Conservation (phyloP, 495 filamentous ascomycete genomes). For the Amniculicola lignicola region DNA sequence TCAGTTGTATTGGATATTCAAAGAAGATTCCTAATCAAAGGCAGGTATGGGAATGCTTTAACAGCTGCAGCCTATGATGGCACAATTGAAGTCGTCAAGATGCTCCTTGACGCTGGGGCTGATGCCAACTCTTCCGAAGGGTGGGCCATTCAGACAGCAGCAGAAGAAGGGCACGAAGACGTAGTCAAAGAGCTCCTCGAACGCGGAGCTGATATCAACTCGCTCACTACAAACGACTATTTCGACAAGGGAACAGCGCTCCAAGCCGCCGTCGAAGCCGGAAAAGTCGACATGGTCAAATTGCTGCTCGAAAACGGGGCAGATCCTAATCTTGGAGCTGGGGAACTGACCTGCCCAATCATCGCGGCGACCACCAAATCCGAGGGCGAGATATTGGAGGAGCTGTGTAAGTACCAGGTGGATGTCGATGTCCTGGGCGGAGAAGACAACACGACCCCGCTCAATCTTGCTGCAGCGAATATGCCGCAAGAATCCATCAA, state of each 20-base stretch:
- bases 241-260: conserved; percentile 15
- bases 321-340: conserved; percentile 7
- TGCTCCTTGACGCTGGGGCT: conserved; percentile 9
- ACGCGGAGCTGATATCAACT: conserved; percentile 25
- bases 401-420: neutral
- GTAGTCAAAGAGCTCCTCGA: conserved; percentile 13
- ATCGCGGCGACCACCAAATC: neutral
- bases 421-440: neutral
- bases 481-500: conserved; percentile 25
- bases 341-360: neutral
- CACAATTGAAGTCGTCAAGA: neutral
- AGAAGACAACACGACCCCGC: neutral
- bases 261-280: conserved; percentile 8
- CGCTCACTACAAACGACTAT: neutral
- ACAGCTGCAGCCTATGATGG: conserved; percentile 19
- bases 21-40: neutral
- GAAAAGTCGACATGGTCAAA: neutral
- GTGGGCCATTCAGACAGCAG: conserved; percentile 32
- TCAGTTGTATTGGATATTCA: neutral
- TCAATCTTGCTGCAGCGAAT: conserved; percentile 21
- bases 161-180: conserved; percentile 2
- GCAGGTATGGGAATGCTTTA: conserved; percentile 20
- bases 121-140: conserved; percentile 7
- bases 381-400: neutral
- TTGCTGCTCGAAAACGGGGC: conserved; percentile 1